These are phyloP conservation scores for Termitomyces sp. DNA, from an alignment of 768 basidiomycete species.

Conservation along the genomic window DNA sequence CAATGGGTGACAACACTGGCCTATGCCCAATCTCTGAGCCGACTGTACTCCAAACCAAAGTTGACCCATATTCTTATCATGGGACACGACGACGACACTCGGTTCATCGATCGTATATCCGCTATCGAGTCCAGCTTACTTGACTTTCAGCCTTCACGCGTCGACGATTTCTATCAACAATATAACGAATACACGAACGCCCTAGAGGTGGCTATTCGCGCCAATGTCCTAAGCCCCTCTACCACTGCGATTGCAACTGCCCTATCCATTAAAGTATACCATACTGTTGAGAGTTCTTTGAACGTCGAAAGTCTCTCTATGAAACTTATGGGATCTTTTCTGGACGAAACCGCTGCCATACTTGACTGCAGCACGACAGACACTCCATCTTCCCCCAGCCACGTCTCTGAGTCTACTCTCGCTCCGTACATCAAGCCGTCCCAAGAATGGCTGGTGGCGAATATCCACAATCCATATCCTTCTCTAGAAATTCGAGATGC, in stretches of 20 bases:
- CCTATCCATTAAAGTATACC: background rate
- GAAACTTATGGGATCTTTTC: background rate
- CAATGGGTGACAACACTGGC: no score
- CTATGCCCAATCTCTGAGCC: no score
- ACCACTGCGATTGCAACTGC: background rate
- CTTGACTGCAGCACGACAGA: background rate
- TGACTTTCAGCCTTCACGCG: no score
- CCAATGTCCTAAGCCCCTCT: background rate
- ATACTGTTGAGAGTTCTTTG: background rate
- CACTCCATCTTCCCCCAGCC: background rate
- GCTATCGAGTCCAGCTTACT: no score
- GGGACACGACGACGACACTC: no score
- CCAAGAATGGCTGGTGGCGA: constrained; percentile 40
- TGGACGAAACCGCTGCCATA: background rate
- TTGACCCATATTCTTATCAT: no score
- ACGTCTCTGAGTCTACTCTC: no score
- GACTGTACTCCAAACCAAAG: no score
- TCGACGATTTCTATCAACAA: background rate
- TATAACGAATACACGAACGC: background rate
- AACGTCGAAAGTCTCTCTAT: background rate
- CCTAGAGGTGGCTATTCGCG: background rate
- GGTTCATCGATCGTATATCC: no score
- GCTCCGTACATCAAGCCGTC: constrained; percentile 11
- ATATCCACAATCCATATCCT: constrained; percentile 56
- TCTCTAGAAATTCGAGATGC: constrained; percentile 25